phyloP scores from a whole-genome alignment of 306 rosid species.

The Lathyrus aphaca region DNA sequence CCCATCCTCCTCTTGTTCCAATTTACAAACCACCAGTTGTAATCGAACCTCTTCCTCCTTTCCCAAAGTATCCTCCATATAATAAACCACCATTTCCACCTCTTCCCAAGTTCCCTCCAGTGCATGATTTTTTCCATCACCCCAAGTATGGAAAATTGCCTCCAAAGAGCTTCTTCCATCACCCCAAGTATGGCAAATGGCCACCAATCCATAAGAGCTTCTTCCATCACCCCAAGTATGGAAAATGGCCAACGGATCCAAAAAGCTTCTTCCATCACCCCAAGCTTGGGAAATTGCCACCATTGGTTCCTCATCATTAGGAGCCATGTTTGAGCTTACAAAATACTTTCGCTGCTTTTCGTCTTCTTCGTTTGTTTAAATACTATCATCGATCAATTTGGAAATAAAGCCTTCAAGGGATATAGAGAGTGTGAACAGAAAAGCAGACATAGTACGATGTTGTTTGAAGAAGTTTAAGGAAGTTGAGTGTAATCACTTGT shows the following conservation, averaged over 20 bases:
- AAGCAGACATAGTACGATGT: not conserved
- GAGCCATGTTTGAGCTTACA: not conserved
- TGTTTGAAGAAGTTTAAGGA: conserved; percentile 27
- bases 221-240: conserved; percentile 59
- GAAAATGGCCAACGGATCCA: conserved; percentile 41
- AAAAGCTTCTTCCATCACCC: conserved; percentile 53
- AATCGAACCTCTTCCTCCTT: conserved; percentile 34
- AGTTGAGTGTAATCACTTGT: conserved; percentile 29
- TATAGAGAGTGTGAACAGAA: conserved; percentile 14
- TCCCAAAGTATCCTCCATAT: conserved; percentile 39
- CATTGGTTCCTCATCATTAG: conserved; percentile 49
- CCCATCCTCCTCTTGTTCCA: conserved; percentile 37
- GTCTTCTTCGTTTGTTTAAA: conserved; percentile 25
- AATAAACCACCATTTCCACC: conserved; percentile 34
- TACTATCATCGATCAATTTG: conserved; percentile 13
- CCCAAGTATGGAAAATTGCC: conserved; percentile 36
- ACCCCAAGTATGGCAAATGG: conserved; percentile 33
- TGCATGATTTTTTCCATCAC: conserved; percentile 39
- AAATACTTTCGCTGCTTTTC: conserved; percentile 26
- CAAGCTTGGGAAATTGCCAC: conserved; percentile 39
- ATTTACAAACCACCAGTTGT: conserved; percentile 36
- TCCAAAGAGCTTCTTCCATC: not conserved
- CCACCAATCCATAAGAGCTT: not conserved
- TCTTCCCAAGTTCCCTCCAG: conserved; percentile 44
- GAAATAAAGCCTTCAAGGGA: conserved; percentile 38